Percentiles rank a stretch among this genome's conserved stretches.
Conservation (phyloP, 164 flowering plant genomes). For the Chimonanthus salicifolius region DNA sequence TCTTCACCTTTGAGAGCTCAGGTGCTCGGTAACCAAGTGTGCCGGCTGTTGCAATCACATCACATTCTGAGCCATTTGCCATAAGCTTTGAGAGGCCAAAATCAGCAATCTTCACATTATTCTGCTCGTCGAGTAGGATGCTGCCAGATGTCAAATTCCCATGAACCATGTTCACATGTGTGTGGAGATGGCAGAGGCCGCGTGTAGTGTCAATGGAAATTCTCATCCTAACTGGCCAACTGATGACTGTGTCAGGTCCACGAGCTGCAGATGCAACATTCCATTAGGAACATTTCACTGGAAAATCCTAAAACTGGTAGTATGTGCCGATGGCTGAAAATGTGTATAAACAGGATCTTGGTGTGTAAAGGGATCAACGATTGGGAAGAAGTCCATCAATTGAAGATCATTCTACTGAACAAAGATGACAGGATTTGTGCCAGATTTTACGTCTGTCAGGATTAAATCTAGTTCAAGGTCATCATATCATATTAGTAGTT, state of each 20-base stretch:
- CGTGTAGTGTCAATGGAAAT: slow-evolving; percentile 62
- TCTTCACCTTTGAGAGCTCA: slow-evolving; percentile 76
- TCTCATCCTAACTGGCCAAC: slow-evolving; percentile 84
- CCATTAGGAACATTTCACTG: too few species aligned
- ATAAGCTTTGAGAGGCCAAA: slow-evolving; percentile 79
- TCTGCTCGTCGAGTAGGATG: slow-evolving; percentile 66
- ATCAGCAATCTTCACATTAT: slow-evolving; percentile 67
- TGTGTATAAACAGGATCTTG: background rate
- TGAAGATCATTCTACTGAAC: background rate
- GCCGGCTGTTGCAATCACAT: slow-evolving; percentile 74
- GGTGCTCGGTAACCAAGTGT: slow-evolving; percentile 87
- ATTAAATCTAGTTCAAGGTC: too few species aligned
- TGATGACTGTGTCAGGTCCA: slow-evolving; percentile 64
- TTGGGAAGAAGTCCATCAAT: background rate
- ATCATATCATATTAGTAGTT: too few species aligned
- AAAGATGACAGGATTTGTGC: background rate
- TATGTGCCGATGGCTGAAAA: background rate
- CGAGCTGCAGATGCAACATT: slow-evolving; percentile 45
- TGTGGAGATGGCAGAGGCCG: slow-evolving; percentile 70
- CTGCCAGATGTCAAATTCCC: slow-evolving; percentile 86
- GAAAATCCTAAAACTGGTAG: background rate
- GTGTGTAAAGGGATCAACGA: background rate
- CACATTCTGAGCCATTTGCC: slow-evolving; percentile 63
- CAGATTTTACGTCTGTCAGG: too few species aligned
- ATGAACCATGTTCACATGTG: slow-evolving; percentile 58